phyloP scores from a whole-genome alignment of 192 early-diverging fungal species.

The Coemansia sp. region DNA sequence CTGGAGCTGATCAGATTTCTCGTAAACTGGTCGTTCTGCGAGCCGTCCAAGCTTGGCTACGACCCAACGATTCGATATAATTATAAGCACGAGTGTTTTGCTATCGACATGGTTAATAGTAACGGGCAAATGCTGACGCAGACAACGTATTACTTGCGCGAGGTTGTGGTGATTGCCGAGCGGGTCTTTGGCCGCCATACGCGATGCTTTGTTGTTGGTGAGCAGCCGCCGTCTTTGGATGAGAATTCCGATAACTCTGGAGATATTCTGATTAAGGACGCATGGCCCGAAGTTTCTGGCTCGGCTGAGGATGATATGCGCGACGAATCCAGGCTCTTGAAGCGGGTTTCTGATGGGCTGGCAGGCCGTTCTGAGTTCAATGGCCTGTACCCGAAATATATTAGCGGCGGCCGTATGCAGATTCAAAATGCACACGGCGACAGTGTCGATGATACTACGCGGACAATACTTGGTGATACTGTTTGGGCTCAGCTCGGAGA shows the following conservation, averaged over 20 bases:
- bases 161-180: constrained; percentile 2
- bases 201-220: constrained; percentile 6
- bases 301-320: background rate
- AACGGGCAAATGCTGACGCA: background rate
- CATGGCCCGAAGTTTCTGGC: background rate
- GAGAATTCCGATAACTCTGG: background rate
- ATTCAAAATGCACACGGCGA: background rate
- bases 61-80: constrained; percentile 10
- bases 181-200: constrained; percentile 15
- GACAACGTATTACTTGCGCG: constrained; percentile 3
- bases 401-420: constrained; percentile 5
- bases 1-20: constrained; percentile 4
- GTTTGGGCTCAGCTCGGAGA: constrained; percentile 10
- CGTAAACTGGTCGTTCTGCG: constrained; percentile 16
- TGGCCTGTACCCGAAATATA: constrained; percentile 5
- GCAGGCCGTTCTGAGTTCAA: background rate
- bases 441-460: constrained; percentile 1
- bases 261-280: constrained; percentile 8
- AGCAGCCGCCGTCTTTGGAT: background rate
- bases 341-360: background rate
- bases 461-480: background rate
- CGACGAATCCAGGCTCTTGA: background rate
- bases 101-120: constrained; percentile 1
- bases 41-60: constrained; percentile 8
- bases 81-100: background rate